Base-by-base conservation (phyloP, 805 yeast species). In the Yarrowia divulgata region DNA sequence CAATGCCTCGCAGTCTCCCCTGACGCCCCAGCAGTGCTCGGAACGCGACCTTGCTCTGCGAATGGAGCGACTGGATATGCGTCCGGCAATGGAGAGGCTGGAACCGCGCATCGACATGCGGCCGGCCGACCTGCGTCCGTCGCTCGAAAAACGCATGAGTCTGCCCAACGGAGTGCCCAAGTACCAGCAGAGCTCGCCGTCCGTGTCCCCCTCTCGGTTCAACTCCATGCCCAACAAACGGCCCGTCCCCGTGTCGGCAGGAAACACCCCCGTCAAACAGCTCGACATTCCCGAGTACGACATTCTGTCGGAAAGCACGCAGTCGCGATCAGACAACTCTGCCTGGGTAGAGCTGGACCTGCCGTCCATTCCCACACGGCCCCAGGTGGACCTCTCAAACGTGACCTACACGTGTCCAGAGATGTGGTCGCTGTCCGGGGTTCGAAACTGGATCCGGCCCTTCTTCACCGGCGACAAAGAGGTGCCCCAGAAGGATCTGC, bases 221-320 rank as follows among this genome's bases (percentile, higher is more conserved):
- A 60, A 60, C 34, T 60, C 66, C 19, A 60, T 60, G 66, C 66
- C 66, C 19, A 60, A 60, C 66, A 60, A 60, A 16, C 66, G 66
- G 3, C 52, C 52, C 2, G 52, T 45, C 9, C 66, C 66, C 8
- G 50, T 57, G 2, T 57, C 66, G 32, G 66, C 66, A 18, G 66
- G 40, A 1, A 57, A 29, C 49, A 57, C 66, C 0, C 66, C 66
- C 14, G 63, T 57, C 48, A 57, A 40, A 29, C 66, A 60, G 50
- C 52, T 43, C 14, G 42, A 60, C 14, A 60, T 60, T n/a, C 66
- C 66, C 32, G 66, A 60, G 52, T 60, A 60, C 34, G 66, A 60
- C 18, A 16, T 40, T 8, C n/a, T 60, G 29, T 34, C 50, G 14
- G 66, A 60, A 32, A 60, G 66, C n/a, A n/a, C 34, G n/a, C 66